Base-by-base conservation (phyloP, 441 rosid genomes). In the Populus hybrid region DNA sequence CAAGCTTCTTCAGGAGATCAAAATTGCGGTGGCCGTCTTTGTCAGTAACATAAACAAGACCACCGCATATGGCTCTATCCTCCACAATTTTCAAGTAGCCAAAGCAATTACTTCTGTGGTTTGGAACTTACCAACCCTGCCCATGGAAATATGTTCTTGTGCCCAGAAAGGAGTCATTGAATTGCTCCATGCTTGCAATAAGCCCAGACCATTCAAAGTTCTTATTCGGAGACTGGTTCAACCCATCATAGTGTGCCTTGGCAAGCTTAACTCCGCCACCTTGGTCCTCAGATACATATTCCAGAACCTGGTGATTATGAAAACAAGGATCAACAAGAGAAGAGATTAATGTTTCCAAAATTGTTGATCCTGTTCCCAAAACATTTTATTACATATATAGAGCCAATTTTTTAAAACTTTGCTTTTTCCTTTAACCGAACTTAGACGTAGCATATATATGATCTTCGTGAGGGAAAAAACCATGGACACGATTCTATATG, bases 141-240 rank as follows among this genome's bases (percentile, higher is more conserved):
- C 70, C 18, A 30, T 24, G 30, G 70, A 26, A 23, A 67, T 67
- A 32, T 32, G 35, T 32, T 32, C 35, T 26, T 34, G 75, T 74
- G 8, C 65, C 78, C 66, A 69, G 53, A 71, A 69, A 67, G 72
- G 70, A 74, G 38, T 63, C 81, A 42, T 63, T 74, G 67, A 67
- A 74, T 18, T 74, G 75, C 78, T 69, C 71, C 81, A 74, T 74
- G 75, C 78, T 74, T 32, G 72, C 82, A 30, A 64, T 74, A 2
- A 79, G 69, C 30, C 78, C 82, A 46, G 61, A 69, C 10, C 78
- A 75, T 9, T 14, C 40, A 42, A 79, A 79, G 53, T 74, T 61
- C 59, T 74, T 74, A 36, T 32, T 40, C 18, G 74, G 36, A 63
- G 61, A 74, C 23, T 61, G 38, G 26, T 5, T 70, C 30, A 74